Percentiles rank a stretch among this genome's conserved stretches.
phyloP scores from a whole-genome alignment of 768 basidiomycete species.

The Infundibulicybe gibba region DNA sequence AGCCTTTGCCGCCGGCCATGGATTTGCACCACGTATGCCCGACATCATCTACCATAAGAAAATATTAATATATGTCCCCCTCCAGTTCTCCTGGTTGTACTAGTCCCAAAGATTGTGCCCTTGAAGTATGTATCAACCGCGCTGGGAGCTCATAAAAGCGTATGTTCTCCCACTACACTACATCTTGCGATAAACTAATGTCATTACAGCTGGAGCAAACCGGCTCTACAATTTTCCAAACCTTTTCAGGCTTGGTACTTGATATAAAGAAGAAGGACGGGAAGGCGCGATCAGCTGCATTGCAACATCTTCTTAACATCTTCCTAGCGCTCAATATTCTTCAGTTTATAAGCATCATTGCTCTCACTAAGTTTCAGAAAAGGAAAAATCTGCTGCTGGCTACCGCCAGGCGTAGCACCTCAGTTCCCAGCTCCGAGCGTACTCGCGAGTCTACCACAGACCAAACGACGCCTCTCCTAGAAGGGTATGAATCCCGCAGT shows the following conservation, averaged over 20 bases:
- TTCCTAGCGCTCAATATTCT: constrained; percentile 56
- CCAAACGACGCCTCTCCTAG: neutral
- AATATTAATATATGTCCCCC: neutral
- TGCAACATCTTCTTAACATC: constrained; percentile 52
- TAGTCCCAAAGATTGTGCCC: constrained; percentile 71
- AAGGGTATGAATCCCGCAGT: constrained; percentile 10
- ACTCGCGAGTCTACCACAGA: neutral
- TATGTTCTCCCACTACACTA: constrained; percentile 27
- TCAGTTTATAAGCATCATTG: constrained; percentile 49
- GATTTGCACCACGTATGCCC: constrained; percentile 65
- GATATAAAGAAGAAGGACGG: constrained; percentile 38
- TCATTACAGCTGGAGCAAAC: constrained; percentile 63
- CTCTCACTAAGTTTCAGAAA: constrained; percentile 45
- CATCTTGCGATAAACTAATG: neutral
- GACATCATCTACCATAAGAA: constrained; percentile 2
- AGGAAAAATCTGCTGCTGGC: constrained; percentile 27
- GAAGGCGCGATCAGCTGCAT: constrained; percentile 23
- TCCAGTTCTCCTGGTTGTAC: constrained; percentile 66
- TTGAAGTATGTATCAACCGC: constrained; percentile 75
- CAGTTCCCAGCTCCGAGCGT: neutral
- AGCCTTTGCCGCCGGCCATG: constrained; percentile 64
- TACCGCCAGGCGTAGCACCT: constrained; percentile 3
- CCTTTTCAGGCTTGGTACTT: constrained; percentile 64
- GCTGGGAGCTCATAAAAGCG: constrained; percentile 75
- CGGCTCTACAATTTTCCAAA: constrained; percentile 70